Percentiles rank a stretch among this genome's conserved stretches.
Conservation (phyloP, 2,329 filamentous ascomycete species). For the Stachybotrys elegans region DNA sequence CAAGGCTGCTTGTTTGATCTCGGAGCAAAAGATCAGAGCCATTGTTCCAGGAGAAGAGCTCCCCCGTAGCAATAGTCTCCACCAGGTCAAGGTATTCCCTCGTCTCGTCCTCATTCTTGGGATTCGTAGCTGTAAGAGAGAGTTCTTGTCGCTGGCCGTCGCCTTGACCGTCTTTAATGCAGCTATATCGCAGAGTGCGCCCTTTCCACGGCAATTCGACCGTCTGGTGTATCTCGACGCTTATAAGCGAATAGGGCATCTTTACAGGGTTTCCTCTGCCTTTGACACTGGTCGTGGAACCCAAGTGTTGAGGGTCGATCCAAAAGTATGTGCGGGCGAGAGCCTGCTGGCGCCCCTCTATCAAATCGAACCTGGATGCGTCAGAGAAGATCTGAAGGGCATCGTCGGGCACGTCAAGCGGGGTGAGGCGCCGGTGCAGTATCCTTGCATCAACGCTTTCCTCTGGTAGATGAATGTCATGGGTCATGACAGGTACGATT, state of each 20-base stretch:
- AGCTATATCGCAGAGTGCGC: slow-evolving; percentile 45
- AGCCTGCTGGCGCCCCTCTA: slow-evolving; percentile 33
- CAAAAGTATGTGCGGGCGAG: slow-evolving; percentile 26
- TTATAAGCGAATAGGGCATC: slow-evolving; percentile 37
- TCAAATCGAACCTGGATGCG: slow-evolving; percentile 39
- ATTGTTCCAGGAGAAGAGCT: slow-evolving; percentile 29
- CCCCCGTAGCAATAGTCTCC: slow-evolving; percentile 21
- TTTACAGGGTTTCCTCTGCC: slow-evolving; percentile 8
- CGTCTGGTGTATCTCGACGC: slow-evolving; percentile 46
- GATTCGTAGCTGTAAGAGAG: slow-evolving; percentile 23
- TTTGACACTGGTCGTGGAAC: not conserved
- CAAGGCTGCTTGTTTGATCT: too few relatives aligned
- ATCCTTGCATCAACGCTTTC: slow-evolving; percentile 45
- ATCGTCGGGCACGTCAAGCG: slow-evolving; percentile 31
- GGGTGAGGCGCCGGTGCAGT: slow-evolving; percentile 27
- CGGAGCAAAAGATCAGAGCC: slow-evolving; percentile 23
- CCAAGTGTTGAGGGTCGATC: not conserved
- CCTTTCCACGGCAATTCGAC: slow-evolving; percentile 36
- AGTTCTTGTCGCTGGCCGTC: slow-evolving; percentile 48
- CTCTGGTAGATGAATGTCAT: slow-evolving; percentile 41
- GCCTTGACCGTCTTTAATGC: slow-evolving; percentile 45
- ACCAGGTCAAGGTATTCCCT: slow-evolving; percentile 21
- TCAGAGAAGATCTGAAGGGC: slow-evolving; percentile 38
- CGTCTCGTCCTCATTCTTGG: slow-evolving; percentile 6
- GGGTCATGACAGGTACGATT: too few relatives aligned